Evolutionary conservation across 2,329 filamentous ascomycete species (phyloP), one percentile per base, ranked within the genome.

Genomic region (Incumbomyces lentus): DNA sequence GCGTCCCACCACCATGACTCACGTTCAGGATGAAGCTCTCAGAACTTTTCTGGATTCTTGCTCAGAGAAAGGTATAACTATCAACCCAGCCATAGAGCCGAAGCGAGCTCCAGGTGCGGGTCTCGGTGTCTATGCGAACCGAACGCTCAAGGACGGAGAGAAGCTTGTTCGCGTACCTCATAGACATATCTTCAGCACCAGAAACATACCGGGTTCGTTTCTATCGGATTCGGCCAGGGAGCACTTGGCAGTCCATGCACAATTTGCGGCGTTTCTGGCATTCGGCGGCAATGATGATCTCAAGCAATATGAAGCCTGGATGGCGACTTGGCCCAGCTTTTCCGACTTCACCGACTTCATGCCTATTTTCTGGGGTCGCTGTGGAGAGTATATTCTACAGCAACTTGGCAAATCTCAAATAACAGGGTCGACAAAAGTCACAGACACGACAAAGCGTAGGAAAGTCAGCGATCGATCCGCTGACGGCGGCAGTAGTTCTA

Each of bases 241-340:
- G 19, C 14, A 34, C 6, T 40, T 54, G 12, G 48, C 50, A 3
- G 48, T 51, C n/a, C 50, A 54, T 31, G 52, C 48, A 7, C 46
- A 50, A 22, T 31, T 54, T 14, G 50, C 50, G 6, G 50, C 50
- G 6, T 54, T 50, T 32, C 32, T 54, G 12, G 46, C 52, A 10
- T 52, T 54, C 37, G 49, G 47, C 12, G 22, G 42, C 17, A 39
- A 44, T 11, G 37, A 51, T 8, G 31, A 43, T 6, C 36, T 39
- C 17, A 37, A 49, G 19, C 29, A 39, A 17, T 42, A 47, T 33
- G 30, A 40, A 19, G 17, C 18, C 2, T 54, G 52, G 52, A 49
- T 49, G 43, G 50, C 47, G 29, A 54, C 52, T 8, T 54, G 52
- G 52, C 52, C 52, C 10, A 22, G 14, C 18, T n/a, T 50, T 33